Conservation (phyloP, 345 rosid species). For the Rhodomyrtus tomentosa region DNA sequence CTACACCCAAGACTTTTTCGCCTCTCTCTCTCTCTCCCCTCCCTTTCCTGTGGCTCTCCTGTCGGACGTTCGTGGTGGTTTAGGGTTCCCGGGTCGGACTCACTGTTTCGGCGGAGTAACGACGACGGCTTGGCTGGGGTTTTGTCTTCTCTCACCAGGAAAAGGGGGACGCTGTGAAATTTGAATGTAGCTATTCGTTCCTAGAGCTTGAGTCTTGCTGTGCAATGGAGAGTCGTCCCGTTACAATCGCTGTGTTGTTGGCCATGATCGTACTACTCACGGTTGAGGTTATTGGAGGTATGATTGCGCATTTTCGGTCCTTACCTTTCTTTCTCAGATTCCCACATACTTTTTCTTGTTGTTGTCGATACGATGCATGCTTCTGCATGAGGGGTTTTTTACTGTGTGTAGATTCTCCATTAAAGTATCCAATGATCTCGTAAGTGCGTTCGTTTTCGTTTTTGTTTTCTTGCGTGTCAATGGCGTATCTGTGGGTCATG, state of each 20-base stretch:
- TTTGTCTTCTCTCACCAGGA: neutral
- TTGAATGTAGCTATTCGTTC: neutral
- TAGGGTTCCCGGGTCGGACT: neutral
- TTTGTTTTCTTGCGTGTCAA: neutral
- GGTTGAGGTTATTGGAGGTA: neutral
- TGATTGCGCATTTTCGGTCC: neutral
- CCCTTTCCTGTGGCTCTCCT: neutral
- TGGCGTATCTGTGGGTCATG: neutral
- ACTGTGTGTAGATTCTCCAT: neutral
- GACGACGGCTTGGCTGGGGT: neutral
- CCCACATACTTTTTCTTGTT: neutral
- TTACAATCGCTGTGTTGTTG: neutral
- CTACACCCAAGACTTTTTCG: too few relatives aligned
- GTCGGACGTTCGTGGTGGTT: neutral
- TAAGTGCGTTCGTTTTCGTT: neutral
- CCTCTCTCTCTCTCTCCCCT: neutral
- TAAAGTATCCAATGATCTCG: neutral
- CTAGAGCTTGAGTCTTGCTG: neutral
- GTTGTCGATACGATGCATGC: neutral
- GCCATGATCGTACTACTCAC: neutral
- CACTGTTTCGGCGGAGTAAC: neutral
- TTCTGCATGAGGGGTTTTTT: neutral
- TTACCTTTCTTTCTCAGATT: neutral
- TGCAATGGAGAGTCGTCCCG: neutral
- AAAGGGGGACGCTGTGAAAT: neutral